phyloP scores from a whole-genome alignment of 1,284 basidiomycete species.

The Leccinum pachyderme region DNA sequence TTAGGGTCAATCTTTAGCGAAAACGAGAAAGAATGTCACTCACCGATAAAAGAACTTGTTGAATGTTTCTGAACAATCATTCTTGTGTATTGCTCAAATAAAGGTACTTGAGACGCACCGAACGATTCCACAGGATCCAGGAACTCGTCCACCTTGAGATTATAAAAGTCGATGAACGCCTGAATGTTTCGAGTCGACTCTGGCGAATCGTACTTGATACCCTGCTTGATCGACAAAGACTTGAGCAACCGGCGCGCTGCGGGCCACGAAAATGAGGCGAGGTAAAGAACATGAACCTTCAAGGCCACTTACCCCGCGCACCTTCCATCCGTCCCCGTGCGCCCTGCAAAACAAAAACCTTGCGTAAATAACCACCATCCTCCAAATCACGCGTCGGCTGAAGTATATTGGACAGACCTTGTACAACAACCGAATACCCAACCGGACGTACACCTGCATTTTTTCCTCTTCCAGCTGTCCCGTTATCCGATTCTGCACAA shows the following conservation, averaged over 20 bases:
- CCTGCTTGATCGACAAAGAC: conserved; percentile 92
- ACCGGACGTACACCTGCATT: conserved; percentile 92
- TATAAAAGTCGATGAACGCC: conserved; percentile 89
- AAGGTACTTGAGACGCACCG: conserved; percentile 45
- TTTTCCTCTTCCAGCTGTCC: conserved; percentile 97
- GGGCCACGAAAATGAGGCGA: conserved; percentile 43
- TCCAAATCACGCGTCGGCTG: not conserved
- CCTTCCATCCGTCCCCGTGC: conserved; percentile 91
- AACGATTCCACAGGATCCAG: conserved; percentile 81
- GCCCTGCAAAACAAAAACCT: conserved; percentile 46
- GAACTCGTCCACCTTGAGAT: conserved; percentile 81
- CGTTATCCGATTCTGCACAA: conserved; percentile 88
- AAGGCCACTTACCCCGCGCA: conserved; percentile 58
- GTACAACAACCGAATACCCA: conserved; percentile 91
- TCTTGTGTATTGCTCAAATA: not conserved
- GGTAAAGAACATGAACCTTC: not conserved
- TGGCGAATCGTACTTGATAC: conserved; percentile 87
- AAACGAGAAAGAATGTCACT: not conserved
- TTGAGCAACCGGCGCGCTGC: conserved; percentile 67
- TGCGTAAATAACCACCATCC: conserved; percentile 1
- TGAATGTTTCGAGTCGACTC: conserved; percentile 84
- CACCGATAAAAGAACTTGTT: conserved; percentile 86
- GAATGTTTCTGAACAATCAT: conserved; percentile 65
- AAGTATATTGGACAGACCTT: conserved; percentile 48
- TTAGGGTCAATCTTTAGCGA: conserved; percentile 34